Conservation (phyloP, 108 stramenopile genomes). For the Nitzschia inconspicua region DNA sequence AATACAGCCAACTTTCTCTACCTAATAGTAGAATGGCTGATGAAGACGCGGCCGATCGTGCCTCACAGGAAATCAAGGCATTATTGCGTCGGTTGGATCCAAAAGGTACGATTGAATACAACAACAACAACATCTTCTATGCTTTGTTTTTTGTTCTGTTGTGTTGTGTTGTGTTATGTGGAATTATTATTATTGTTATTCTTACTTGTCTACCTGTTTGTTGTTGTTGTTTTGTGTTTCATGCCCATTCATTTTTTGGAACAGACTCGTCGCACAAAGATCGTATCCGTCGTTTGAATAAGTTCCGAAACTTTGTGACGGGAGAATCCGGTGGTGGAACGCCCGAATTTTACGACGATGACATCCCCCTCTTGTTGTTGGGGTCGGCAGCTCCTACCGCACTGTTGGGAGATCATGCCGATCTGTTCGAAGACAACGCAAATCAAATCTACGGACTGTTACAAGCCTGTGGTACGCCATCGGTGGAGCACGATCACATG, state of each 20-base stretch:
- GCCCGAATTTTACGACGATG: slow-evolving; percentile 90
- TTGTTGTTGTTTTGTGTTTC: not conserved
- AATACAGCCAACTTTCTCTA: not conserved
- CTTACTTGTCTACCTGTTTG: not conserved
- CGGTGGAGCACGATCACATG: slow-evolving; percentile 59
- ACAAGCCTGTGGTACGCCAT: slow-evolving; percentile 71
- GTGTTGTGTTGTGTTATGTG: too few relatives aligned
- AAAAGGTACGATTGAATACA: slow-evolving; percentile 41
- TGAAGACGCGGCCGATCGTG: slow-evolving; percentile 31
- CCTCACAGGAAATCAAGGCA: slow-evolving; percentile 40
- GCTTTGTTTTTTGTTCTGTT: too few relatives aligned
- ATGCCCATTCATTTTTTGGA: not conserved
- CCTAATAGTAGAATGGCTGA: slow-evolving; percentile 6
- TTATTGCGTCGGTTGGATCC: slow-evolving; percentile 78
- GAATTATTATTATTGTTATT: too few relatives aligned
- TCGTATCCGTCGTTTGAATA: slow-evolving; percentile 75
- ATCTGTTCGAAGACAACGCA: slow-evolving; percentile 28
- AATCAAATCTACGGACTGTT: slow-evolving; percentile 51
- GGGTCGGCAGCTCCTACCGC: slow-evolving; percentile 66
- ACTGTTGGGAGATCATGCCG: slow-evolving; percentile 56
- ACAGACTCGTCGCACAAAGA: slow-evolving; percentile 68
- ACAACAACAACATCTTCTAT: too few relatives aligned
- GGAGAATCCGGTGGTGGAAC: slow-evolving; percentile 36
- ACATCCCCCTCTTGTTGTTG: slow-evolving; percentile 68
- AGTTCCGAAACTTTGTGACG: slow-evolving; percentile 76